Percentiles rank a stretch among this genome's conserved stretches.
Evolutionary conservation across 2,329 filamentous ascomycete species (phyloP).

Genomic region (Aspergillus brunneoviolaceus): DNA sequence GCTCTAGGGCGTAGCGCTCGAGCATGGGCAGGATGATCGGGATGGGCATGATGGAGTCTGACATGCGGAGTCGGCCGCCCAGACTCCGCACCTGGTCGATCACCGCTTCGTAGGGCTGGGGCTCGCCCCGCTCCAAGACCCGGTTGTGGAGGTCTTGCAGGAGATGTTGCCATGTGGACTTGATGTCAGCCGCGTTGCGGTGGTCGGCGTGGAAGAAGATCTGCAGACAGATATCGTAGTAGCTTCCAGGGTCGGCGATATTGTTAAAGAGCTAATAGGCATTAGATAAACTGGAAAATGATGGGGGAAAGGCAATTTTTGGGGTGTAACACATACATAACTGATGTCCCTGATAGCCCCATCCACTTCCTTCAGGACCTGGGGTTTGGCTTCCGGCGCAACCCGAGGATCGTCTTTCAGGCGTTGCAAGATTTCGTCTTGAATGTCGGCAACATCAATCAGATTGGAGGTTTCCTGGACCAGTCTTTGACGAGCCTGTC

Average conservation of each 20-base stretch:
- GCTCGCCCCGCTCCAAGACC: slow-evolving; percentile 45
- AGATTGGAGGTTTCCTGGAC: slow-evolving; percentile 81
- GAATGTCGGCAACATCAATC: slow-evolving; percentile 90
- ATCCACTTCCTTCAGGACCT: slow-evolving; percentile 69
- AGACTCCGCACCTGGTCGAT: slow-evolving; percentile 57
- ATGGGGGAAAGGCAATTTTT: background rate
- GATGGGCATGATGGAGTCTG: slow-evolving; percentile 58
- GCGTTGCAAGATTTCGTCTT: slow-evolving; percentile 83
- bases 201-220: slow-evolving; percentile 93
- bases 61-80: slow-evolving; percentile 56
- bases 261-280: slow-evolving; percentile 75
- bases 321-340: slow-evolving; percentile 57
- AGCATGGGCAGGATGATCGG: slow-evolving; percentile 56
- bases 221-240: slow-evolving; percentile 88
- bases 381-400: slow-evolving; percentile 58
- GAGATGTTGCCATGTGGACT: slow-evolving; percentile 78
- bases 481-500: slow-evolving; percentile 79
- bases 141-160: slow-evolving; percentile 68
- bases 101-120: slow-evolving; percentile 50
- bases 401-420: slow-evolving; percentile 73
- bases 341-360: slow-evolving; percentile 75
- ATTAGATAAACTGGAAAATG: slow-evolving; percentile 12
- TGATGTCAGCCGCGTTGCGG: slow-evolving; percentile 81
- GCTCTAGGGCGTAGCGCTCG: slow-evolving; percentile 53
- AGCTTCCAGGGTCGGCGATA: slow-evolving; percentile 86